phyloP scores from a whole-genome alignment of 2,329 filamentous ascomycete genomes.

The Daldinia sp. region DNA sequence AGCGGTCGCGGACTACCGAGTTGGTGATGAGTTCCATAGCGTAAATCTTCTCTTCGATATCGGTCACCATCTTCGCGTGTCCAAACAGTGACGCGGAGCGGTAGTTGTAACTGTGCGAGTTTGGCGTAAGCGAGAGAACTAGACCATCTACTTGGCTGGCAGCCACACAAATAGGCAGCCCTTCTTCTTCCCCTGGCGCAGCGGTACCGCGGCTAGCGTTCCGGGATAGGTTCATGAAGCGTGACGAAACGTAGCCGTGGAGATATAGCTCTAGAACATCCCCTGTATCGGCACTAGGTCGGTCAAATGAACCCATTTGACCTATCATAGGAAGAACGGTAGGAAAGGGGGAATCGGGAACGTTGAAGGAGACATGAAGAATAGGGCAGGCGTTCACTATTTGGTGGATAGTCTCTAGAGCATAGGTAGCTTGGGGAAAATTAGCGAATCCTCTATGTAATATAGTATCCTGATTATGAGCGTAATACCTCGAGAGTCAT shows the following conservation, averaged over 20 bases:
- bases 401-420: conserved; percentile 74
- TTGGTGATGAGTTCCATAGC: conserved; percentile 84
- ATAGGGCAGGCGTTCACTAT: conserved; percentile 79
- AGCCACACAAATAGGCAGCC: conserved; percentile 75
- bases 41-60: conserved; percentile 75
- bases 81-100: conserved; percentile 82
- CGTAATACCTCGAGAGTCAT: conserved; percentile 66
- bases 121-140: conserved; percentile 80
- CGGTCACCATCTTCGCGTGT: conserved; percentile 71
- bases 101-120: conserved; percentile 87
- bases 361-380: conserved; percentile 81
- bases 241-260: conserved; percentile 83
- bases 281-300: conserved; percentile 65
- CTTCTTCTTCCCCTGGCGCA: conserved; percentile 48
- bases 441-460: neutral
- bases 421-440: conserved; percentile 67
- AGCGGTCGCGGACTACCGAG: conserved; percentile 73
- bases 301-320: conserved; percentile 76
- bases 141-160: conserved; percentile 81
- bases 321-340: conserved; percentile 86
- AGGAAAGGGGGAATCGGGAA: conserved; percentile 72
- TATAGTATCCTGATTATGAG: neutral
- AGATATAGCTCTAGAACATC: conserved; percentile 80
- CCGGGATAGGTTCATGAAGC: conserved; percentile 74
- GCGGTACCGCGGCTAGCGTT: conserved; percentile 7